A percentile compares a stretch with the other conserved stretches of the same genome.
phyloP scores from a whole-genome alignment of 768 basidiomycete species.

The Roridomyces roridus region DNA sequence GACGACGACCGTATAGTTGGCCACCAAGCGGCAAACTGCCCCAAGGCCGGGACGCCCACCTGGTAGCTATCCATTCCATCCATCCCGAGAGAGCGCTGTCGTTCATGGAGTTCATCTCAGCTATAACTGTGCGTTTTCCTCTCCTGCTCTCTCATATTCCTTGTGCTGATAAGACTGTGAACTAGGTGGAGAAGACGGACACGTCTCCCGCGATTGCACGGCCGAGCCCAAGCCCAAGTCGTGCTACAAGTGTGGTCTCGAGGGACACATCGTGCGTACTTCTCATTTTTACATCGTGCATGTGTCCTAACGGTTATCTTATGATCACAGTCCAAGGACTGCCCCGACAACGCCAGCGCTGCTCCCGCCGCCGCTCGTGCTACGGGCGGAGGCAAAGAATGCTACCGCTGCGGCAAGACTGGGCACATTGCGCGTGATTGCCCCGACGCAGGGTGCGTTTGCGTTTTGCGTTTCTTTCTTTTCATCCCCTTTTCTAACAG shows the following conservation, averaged over 20 bases:
- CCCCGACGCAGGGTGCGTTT: constrained; percentile 58
- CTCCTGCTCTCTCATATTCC: not conserved
- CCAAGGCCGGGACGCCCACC: constrained; percentile 86
- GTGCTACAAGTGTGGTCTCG: constrained; percentile 87
- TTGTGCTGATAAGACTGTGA: not conserved
- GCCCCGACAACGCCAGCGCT: constrained; percentile 55
- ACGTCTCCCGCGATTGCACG: constrained; percentile 85
- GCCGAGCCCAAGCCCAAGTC: constrained; percentile 80
- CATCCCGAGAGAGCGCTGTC: constrained; percentile 7
- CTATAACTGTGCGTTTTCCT: constrained; percentile 72
- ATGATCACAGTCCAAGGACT: constrained; percentile 85
- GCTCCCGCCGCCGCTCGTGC: constrained; percentile 25
- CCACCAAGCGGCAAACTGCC: constrained; percentile 85
- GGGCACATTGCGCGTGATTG: constrained; percentile 89
- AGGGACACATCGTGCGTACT: constrained; percentile 84
- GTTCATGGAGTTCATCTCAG: constrained; percentile 27
- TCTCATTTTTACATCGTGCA: no score
- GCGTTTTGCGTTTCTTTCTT: no score
- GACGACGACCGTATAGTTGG: constrained; percentile 57
- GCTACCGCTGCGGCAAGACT: constrained; percentile 84
- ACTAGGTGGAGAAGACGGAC: constrained; percentile 77
- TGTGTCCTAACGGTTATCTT: no score
- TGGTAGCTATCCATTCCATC: constrained; percentile 59
- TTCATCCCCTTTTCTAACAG: no score
- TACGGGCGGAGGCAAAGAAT: constrained; percentile 50